phyloP scores from a whole-genome alignment of 1,284 basidiomycete species.

The Malassezia brasiliensis region DNA sequence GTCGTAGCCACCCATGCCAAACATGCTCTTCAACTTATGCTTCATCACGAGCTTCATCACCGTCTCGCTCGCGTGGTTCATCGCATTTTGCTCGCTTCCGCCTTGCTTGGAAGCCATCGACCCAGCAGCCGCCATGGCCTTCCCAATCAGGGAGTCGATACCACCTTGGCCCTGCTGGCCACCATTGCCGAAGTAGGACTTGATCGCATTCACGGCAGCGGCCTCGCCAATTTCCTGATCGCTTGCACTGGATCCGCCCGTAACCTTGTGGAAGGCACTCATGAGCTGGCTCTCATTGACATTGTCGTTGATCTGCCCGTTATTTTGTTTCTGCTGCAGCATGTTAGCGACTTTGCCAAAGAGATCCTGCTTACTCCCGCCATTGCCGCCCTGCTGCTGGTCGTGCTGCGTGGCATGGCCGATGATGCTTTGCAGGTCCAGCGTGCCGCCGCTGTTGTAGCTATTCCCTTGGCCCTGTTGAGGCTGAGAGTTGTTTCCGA shows the following conservation, averaged over 20 bases:
- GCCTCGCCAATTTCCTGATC: slow-evolving; percentile 15
- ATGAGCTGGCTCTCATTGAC: slow-evolving; percentile 7
- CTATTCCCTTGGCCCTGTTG: not conserved
- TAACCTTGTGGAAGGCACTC: slow-evolving; percentile 14
- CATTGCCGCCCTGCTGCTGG: not conserved
- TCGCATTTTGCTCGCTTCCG: slow-evolving; percentile 11
- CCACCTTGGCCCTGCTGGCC: slow-evolving; percentile 2
- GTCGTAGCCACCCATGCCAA: slow-evolving; percentile 4
- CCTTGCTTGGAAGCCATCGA: not conserved
- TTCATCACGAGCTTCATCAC: slow-evolving; percentile 18
- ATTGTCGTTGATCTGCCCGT: slow-evolving; percentile 9
- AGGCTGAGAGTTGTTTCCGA: not conserved
- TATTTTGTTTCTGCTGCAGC: slow-evolving; percentile 6
- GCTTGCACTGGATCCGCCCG: not conserved
- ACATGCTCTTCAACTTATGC: slow-evolving; percentile 15
- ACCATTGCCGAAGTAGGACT: slow-evolving; percentile 7
- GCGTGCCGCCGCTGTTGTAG: not conserved
- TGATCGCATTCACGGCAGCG: slow-evolving; percentile 9
- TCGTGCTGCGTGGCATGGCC: not conserved
- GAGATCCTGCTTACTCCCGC: slow-evolving; percentile 1
- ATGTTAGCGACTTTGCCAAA: slow-evolving; percentile 9
- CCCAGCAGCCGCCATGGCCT: slow-evolving; percentile 13
- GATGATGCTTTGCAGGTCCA: not conserved
- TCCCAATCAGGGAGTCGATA: slow-evolving; percentile 7
- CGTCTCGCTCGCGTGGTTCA: slow-evolving; percentile 14